A percentile compares a stretch with the other conserved stretches of the same genome.
These are phyloP conservation scores for Exophiala lecanii-corni DNA, from an alignment of 2,329 filamentous ascomycete genomes.

Conservation along the genomic window DNA sequence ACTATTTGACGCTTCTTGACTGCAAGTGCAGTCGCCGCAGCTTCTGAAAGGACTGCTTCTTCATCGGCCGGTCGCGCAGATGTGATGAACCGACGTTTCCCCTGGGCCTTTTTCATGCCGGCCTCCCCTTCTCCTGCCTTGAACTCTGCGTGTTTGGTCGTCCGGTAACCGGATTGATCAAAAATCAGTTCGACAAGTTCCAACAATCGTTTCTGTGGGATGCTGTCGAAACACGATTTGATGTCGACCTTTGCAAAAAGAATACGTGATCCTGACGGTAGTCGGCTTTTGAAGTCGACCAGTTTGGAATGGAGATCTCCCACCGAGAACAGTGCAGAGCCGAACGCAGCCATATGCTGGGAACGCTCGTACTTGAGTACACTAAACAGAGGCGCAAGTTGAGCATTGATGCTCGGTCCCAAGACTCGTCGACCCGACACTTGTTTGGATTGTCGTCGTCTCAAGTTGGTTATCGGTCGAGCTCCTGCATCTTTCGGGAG, in stretches of 20 bases:
- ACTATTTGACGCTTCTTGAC: conserved; percentile 56
- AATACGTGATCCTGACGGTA: conserved; percentile 45
- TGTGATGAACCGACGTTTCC: conserved; percentile 21
- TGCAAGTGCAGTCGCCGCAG: conserved; percentile 28
- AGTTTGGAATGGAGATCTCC: conserved; percentile 73
- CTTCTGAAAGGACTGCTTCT: conserved; percentile 9
- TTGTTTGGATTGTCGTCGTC: conserved; percentile 54
- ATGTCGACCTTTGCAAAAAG: conserved; percentile 95
- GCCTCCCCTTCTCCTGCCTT: conserved; percentile 7
- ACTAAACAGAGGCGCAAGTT: conserved; percentile 69
- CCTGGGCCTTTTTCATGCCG: neutral
- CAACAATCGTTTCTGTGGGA: conserved; percentile 74
- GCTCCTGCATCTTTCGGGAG: conserved; percentile 74
- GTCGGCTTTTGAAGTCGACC: conserved; percentile 59
- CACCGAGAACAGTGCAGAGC: conserved; percentile 74
- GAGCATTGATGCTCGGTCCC: conserved; percentile 63
- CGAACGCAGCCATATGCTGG: conserved; percentile 58
- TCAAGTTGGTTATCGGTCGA: conserved; percentile 82
- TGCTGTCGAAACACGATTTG: conserved; percentile 87
- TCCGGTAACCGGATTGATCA: conserved; percentile 60
- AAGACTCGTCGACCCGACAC: conserved; percentile 52
- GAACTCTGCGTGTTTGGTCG: conserved; percentile 68
- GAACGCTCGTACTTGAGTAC: conserved; percentile 72
- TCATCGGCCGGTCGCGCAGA: conserved; percentile 21
- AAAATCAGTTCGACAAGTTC: conserved; percentile 56